Conservation (phyloP, 2,329 filamentous ascomycete genomes). For the Colletotrichum nymphaeae region DNA sequence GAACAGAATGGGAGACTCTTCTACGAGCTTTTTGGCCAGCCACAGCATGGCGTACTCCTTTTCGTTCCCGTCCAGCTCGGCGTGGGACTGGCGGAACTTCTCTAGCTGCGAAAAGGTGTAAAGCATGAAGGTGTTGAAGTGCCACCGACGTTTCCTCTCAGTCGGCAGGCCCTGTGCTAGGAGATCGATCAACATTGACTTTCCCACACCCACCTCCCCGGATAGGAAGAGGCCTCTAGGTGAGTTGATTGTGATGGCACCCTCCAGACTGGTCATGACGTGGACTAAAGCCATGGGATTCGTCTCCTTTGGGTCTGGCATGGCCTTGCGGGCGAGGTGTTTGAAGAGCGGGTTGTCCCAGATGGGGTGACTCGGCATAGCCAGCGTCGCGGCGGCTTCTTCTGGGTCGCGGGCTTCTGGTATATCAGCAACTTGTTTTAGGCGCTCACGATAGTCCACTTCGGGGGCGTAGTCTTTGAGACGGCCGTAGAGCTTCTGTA, state of each 20-base stretch:
- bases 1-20: conserved; percentile 81
- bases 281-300: conserved; percentile 69
- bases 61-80: conserved; percentile 38
- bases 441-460: conserved; percentile 73
- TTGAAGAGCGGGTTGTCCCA: conserved; percentile 69
- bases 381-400: conserved; percentile 52
- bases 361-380: conserved; percentile 65
- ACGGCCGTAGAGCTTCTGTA: conserved; percentile 80
- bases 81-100: conserved; percentile 61
- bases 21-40: conserved; percentile 80
- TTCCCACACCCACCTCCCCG: conserved; percentile 85
- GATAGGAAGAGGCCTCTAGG: conserved; percentile 82
- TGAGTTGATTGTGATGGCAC: conserved; percentile 77
- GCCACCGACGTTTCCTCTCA: conserved; percentile 78
- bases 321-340: conserved; percentile 64
- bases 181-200: conserved; percentile 86
- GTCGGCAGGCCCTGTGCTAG: conserved; percentile 83
- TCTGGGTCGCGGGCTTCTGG: conserved; percentile 46
- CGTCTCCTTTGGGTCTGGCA: conserved; percentile 65
- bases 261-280: conserved; percentile 77
- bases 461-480: conserved; percentile 84
- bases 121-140: conserved; percentile 90
- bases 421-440: conserved; percentile 69
- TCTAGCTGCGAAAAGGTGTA: conserved; percentile 80
- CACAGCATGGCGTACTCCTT: conserved; percentile 76